Base-by-base conservation (phyloP, 805 yeast genomes). In the Vanderwaltozyma polyspora region DNA sequence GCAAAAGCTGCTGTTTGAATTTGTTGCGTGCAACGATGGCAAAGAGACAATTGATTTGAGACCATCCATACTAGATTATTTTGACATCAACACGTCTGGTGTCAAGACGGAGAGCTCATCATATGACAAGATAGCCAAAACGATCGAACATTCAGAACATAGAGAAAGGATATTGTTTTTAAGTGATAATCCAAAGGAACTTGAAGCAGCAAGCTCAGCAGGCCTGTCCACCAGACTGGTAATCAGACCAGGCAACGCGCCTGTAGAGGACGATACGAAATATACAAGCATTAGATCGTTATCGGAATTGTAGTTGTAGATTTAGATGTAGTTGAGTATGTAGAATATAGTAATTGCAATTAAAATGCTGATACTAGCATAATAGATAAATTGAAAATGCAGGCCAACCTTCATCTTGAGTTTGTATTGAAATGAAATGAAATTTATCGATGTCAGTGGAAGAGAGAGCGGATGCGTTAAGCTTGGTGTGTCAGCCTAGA, bases 81-180 rank as follows among this genome's bases (percentile, higher is more conserved):
- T 74, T 51, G 97, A 87, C 57, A 85, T 94, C 22, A 75, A 75
- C 24, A 83, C 86, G 8, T 73, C 85, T 2, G 96, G 97, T 0
- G 70, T 66, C 40, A 87, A 87, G 52, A 64, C 59, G 13, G 79
- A 72, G 16, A 19, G 54, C 1, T 32, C 46, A 7, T 79, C 93
- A 13, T 87, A 87, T 52, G 43, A 32, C 7, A 69, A 55, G 22
- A 89, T 87, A 18, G 46, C 68, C 8, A 39, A 52, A 9, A 59
- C 48, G 0, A 49, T 52, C 8, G 36, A 16, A n/a, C 2, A 29
- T 31, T 5, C 33, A 47, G 2, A 44, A 59, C 0, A 39, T 13
- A 24, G 9, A 4, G 13, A 41, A 0, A 49, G 62, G 1, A 70
- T 76, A 2, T 54, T 77, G 18, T 87, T 89, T 48, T 62, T 83